Percentiles rank a stretch among this genome's conserved stretches.
Evolutionary conservation across 768 basidiomycete genomes (phyloP).

Genomic region (Arthromyces matolae): DNA sequence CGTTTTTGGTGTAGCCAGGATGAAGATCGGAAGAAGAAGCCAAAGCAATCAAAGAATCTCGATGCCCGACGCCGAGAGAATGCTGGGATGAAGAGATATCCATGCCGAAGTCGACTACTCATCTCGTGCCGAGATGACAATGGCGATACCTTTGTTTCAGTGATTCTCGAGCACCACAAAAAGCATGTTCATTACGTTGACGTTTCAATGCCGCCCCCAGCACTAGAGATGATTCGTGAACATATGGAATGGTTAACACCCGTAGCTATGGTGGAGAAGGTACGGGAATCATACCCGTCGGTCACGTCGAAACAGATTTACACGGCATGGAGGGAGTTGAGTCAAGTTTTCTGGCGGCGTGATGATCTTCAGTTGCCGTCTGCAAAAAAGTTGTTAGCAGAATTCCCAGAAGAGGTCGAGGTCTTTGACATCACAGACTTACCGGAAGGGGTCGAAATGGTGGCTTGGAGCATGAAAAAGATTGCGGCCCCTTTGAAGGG

Average conservation of each 20-base stretch:
- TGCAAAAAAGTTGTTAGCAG: constrained; percentile 17
- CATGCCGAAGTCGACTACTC: constrained; percentile 16
- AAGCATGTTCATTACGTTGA: constrained; percentile 22
- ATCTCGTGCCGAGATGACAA: constrained; percentile 13
- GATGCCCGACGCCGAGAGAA: constrained; percentile 19
- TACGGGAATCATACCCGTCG: constrained; percentile 28
- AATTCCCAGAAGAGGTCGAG: constrained; percentile 10
- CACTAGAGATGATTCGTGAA: constrained; percentile 13
- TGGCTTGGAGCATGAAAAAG: constrained; percentile 20
- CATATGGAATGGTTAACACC: background rate
- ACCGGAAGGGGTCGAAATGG: constrained; percentile 19
- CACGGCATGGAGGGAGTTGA: constrained; percentile 24
- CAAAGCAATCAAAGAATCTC: constrained; percentile 16
- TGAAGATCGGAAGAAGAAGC: too few species aligned
- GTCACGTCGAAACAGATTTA: constrained; percentile 24
- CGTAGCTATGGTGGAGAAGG: constrained; percentile 21
- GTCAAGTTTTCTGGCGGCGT: constrained; percentile 23
- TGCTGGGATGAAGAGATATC: constrained; percentile 23
- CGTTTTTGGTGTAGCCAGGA: constrained; percentile 24
- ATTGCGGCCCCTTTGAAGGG: constrained; percentile 12
- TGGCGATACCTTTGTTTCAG: constrained; percentile 2
- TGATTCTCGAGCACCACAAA: constrained; percentile 9
- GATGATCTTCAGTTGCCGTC: constrained; percentile 21
- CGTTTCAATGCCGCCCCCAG: constrained; percentile 21
- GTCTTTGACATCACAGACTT: constrained; percentile 14